These are phyloP conservation scores for Sorghum bicolor DNA, from an alignment of 176 grass and related monocot genomes.

Conservation along the genomic window DNA sequence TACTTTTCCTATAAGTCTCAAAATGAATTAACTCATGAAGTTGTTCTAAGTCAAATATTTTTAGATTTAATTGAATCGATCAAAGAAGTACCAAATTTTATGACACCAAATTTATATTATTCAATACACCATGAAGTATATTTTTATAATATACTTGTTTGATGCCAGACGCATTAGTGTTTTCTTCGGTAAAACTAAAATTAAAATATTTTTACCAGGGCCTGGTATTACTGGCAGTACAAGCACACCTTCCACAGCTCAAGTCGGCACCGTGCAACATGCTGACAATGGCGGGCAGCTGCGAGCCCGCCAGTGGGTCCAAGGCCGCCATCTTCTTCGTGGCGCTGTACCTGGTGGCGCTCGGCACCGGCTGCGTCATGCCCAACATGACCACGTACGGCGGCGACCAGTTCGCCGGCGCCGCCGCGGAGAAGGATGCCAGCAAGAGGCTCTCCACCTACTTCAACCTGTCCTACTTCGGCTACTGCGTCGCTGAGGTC, in stretches of 20 bases:
- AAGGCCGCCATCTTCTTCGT: conserved; percentile 45
- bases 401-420: conserved; percentile 38
- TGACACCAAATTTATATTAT: too few species aligned
- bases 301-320: conserved; percentile 35
- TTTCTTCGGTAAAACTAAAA: too few species aligned
- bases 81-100: too few species aligned
- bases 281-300: conserved; percentile 24
- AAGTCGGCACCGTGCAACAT: conserved; percentile 52
- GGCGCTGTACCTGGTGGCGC: conserved; percentile 57
- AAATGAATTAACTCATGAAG: too few species aligned
- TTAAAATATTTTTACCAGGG: conserved; percentile 10
- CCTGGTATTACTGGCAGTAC: conserved; percentile 41
- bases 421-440: background rate
- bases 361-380: conserved; percentile 60
- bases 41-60: too few species aligned
- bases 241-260: conserved; percentile 39
- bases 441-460: conserved; percentile 47
- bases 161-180: too few species aligned
- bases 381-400: conserved; percentile 60
- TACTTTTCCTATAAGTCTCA: too few species aligned
- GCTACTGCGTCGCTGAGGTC: conserved; percentile 56
- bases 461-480: conserved; percentile 59
- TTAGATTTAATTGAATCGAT: too few species aligned
- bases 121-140: too few species aligned
- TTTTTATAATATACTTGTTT: too few species aligned